Base-by-base conservation (phyloP, 352 stramenopile genomes). In the Pythium apleroticum region DNA sequence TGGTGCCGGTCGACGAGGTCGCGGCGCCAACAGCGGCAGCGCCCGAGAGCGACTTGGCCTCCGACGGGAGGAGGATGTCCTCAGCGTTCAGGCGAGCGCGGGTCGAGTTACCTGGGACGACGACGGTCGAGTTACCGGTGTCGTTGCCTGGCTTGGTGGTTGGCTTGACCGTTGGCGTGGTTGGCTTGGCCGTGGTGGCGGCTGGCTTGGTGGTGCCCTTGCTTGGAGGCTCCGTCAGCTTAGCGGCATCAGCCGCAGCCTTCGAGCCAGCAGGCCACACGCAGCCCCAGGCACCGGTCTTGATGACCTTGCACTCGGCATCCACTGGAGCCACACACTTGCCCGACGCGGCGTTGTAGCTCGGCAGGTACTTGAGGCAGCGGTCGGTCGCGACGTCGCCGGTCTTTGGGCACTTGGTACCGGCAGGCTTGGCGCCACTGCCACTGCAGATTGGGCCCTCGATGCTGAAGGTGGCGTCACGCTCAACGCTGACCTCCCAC, bases 391-490 rank as follows among this genome's bases (percentile, higher is more conserved):
- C 81, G 35, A 88, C 68, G 25, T 80, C 75, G 20, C 85, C 82
- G 68, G 81, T 77, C 66, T 78, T 71, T 2, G 85, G 85, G 31
- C 85, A 93, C 45, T 76, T 60, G n/a, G 33, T 65, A 1, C 85
- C 85, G 7, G 74, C 59, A 9, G 80, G 76, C 33, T 48, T 61
- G 11, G 68, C 60, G 22, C 80, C 80, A 15, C 62, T 68, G 41
- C 85, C 85, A 20, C 73, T 86, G 65, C 85, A 93, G 46, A 93
- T 79, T 0, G 81, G 72, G 22, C 80, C 85, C 10, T 72, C 53
- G 39, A 91, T 86, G 71, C 79, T 90, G 69, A 89, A 92, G 10
- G 83, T 91, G 22, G 83, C 83, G 58, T 92, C 83, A 2, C 71
- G 57, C 52, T 91, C 77, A 19, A 93, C 82, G 11, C 77, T 90